Percentiles rank a stretch among this genome's conserved stretches.
These are phyloP conservation scores for Lagenaria siceraria DNA, from an alignment of 306 rosid genomes.

Conservation along the genomic window DNA sequence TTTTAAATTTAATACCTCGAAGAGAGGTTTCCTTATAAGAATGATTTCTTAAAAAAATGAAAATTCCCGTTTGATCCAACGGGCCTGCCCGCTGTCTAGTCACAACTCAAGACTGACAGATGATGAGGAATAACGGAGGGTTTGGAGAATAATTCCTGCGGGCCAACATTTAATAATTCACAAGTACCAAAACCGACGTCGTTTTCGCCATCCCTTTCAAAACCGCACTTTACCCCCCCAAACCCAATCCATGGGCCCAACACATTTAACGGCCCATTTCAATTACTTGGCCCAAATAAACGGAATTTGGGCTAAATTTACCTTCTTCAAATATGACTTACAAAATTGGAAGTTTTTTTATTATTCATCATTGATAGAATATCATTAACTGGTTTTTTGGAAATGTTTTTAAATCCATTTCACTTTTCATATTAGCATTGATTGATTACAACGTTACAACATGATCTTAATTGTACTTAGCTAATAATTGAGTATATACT, in stretches of 20 bases:
- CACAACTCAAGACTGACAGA: neutral
- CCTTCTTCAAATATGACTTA: no score
- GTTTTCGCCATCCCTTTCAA: neutral
- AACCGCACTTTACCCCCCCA: neutral
- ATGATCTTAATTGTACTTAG: no score
- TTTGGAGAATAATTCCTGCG: neutral
- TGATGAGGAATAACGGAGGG: neutral
- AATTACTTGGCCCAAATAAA: neutral
- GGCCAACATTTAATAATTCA: neutral
- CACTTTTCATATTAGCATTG: no score
- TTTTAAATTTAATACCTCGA: neutral
- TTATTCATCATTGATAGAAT: no score
- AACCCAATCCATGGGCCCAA: neutral
- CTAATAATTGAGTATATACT: no score
- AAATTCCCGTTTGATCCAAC: neutral
- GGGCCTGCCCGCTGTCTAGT: neutral
- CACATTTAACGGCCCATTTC: neutral
- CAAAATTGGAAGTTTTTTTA: no score
- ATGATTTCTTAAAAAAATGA: neutral
- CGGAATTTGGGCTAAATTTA: no score
- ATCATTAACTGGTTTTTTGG: no score
- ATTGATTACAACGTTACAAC: no score
- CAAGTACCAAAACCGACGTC: neutral
- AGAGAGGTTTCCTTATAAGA: neutral
- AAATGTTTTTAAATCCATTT: no score